A percentile compares a stretch with the other conserved stretches of the same genome.
These are phyloP conservation scores for Dentiscutata heterogama DNA, from an alignment of 371 early-diverging fungal genomes.

Conservation along the genomic window DNA sequence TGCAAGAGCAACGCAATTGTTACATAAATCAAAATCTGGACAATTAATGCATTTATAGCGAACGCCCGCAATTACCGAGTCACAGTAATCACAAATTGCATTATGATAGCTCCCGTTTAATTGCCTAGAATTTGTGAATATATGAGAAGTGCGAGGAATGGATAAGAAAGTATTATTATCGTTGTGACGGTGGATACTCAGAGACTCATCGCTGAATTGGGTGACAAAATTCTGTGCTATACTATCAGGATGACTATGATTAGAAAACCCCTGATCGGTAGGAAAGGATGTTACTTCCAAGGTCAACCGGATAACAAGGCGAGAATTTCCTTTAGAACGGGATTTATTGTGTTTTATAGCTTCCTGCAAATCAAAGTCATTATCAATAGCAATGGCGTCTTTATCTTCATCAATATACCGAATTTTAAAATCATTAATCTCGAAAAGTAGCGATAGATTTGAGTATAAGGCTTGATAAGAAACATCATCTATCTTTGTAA, in stretches of 20 bases:
- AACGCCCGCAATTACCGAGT: conserved; percentile 56
- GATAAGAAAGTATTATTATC: no score
- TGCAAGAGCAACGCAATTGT: conserved; percentile 56
- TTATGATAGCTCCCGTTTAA: conserved; percentile 35
- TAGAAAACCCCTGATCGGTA: no score
- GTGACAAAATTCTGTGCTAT: no score
- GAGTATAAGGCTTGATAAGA: conserved; percentile 1
- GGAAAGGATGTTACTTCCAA: neutral
- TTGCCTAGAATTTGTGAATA: no score
- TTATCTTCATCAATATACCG: conserved; percentile 27
- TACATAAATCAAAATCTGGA: conserved; percentile 65
- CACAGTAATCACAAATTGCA: conserved; percentile 63
- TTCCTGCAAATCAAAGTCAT: conserved; percentile 21
- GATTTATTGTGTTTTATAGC: neutral
- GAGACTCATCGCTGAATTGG: no score
- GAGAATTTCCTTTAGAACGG: neutral
- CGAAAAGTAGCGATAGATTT: conserved; percentile 15
- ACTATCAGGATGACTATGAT: no score
- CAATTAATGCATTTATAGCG: conserved; percentile 62
- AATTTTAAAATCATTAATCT: conserved; percentile 25
- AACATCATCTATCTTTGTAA: neutral
- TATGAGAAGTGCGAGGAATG: no score
- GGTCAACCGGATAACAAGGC: neutral
- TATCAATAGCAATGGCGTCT: conserved; percentile 12
- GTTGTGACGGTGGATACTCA: no score